phyloP scores from a whole-genome alignment of 1,284 basidiomycete genomes.

The Ustilago vetiveriae region DNA sequence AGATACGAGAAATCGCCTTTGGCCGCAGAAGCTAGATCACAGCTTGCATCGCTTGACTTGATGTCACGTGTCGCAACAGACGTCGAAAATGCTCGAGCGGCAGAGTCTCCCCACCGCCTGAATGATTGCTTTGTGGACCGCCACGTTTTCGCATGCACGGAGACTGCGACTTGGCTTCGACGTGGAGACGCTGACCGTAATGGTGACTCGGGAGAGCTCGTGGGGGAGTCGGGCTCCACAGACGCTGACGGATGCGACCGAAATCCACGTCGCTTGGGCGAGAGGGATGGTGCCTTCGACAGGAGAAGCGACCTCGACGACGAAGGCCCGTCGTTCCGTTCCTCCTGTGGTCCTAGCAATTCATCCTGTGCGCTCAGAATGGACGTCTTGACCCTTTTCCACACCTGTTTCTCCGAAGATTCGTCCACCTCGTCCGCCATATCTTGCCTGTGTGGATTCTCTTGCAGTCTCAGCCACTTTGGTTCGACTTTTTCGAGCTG shows the following conservation, averaged over 20 bases:
- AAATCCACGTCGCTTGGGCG: conserved; percentile 7
- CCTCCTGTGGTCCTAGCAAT: conserved; percentile 9
- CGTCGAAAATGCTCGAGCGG: conserved; percentile 9
- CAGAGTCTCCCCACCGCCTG: not conserved
- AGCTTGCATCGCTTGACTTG: not conserved
- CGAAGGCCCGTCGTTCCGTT: not conserved
- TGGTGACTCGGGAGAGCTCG: too few relatives aligned
- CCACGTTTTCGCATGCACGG: not conserved
- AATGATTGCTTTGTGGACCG: not conserved
- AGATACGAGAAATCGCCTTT: conserved; percentile 21
- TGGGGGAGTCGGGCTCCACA: too few relatives aligned
- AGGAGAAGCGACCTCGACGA: not conserved
- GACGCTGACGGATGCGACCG: too few relatives aligned
- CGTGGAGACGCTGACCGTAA: too few relatives aligned
- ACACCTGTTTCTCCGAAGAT: not conserved
- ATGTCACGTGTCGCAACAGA: not conserved
- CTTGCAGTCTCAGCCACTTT: conserved; percentile 2
- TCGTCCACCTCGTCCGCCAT: too few relatives aligned
- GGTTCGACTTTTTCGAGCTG: not conserved
- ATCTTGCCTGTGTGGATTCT: not conserved
- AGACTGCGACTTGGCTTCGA: not conserved
- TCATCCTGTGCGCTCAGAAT: conserved; percentile 16
- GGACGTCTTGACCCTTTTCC: not conserved
- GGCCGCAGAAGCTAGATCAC: conserved; percentile 20
- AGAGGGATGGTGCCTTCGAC: conserved; percentile 3